Conservation (phyloP, 768 basidiomycete species). For the Austroboletus festivus region DNA sequence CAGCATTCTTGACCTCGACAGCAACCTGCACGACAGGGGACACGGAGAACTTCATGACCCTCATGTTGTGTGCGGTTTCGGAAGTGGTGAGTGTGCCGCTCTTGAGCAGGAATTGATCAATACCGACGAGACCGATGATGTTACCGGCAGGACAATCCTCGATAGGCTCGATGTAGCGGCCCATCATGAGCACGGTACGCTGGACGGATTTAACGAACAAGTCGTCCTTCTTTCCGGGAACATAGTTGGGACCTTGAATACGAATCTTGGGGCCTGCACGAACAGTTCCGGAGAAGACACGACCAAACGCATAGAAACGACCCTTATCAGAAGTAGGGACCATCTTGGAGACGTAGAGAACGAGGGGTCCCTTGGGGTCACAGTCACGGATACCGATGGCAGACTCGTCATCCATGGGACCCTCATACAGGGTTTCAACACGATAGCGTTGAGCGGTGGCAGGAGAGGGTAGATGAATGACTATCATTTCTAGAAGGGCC, state of each 20-base stretch:
- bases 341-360: constrained; percentile 99
- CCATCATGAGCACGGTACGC: constrained; percentile 99
- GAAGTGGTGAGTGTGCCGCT: constrained; percentile 96
- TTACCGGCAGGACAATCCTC: constrained; percentile 99
- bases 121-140: constrained; percentile 98
- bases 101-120: constrained; percentile 99
- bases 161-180: constrained; percentile 96
- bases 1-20: constrained; percentile 99
- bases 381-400: constrained; percentile 98
- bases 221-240: constrained; percentile 98
- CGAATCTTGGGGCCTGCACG: constrained; percentile 97
- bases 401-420: constrained; percentile 99
- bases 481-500: constrained; percentile 99
- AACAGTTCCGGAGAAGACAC: constrained; percentile 99
- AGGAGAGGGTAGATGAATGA: constrained; percentile 98
- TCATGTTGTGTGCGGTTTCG: constrained; percentile 99
- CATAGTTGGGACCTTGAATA: constrained; percentile 98
- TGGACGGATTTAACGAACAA: constrained; percentile 97
- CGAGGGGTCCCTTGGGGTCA: constrained; percentile 93
- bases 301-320: constrained; percentile 99
- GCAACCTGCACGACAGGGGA: constrained; percentile 99
- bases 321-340: constrained; percentile 99
- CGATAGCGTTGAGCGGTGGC: constrained; percentile 97
- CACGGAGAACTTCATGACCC: constrained; percentile 99
- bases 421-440: constrained; percentile 99